Base-by-base conservation (phyloP, 345 rosid species). In the Carallia pectinifolia region DNA sequence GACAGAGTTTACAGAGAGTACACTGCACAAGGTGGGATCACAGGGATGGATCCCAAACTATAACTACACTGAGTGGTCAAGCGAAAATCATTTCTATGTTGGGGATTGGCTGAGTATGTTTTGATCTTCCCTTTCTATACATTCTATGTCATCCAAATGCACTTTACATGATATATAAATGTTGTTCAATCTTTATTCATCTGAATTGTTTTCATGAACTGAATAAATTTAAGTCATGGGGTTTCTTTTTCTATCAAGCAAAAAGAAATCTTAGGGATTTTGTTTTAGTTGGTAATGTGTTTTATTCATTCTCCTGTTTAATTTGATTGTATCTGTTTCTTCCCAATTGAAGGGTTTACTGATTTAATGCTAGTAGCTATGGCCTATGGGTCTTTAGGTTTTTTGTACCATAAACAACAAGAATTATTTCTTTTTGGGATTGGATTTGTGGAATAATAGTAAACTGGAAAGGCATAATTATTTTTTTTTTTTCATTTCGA, bases 51-150 rank as follows among this genome's bases (percentile, higher is more conserved):
- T 62, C 47, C 74, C 74, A 1, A 29, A 62, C 18, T 70, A 61
- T 37, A 70, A 70, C 29, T 70, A 70, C 53, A 62, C 61, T 53
- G 31, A 62, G 1, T 70, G 74, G 74, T 70, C 62, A 27, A 70
- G 3, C 9, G 38, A 44, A 8, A 30, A 37, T 4, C 67, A 62
- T 52, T 70, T 62, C 67, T 53, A 62, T 37, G 74, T 62, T 39
- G 74, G 67, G 38, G 67, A 70, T 53, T 61, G 74, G 74, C 67
- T 70, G 2, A 10, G 67, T 70, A 70, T 1, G 67, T 70, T 29
- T 10, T 2, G 3, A 5, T 16, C 6, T 59, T 5, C 3, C 55
- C 9, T 18, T 68, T 38, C 13, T 23, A 23, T 23, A 23, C 59
- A 17, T 12, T 5, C 59, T 3, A 0, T 55, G 6, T 23, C 50